These are phyloP conservation scores for Eutrema heterophyllum DNA, from an alignment of 345 rosid species.

Conservation along the genomic window DNA sequence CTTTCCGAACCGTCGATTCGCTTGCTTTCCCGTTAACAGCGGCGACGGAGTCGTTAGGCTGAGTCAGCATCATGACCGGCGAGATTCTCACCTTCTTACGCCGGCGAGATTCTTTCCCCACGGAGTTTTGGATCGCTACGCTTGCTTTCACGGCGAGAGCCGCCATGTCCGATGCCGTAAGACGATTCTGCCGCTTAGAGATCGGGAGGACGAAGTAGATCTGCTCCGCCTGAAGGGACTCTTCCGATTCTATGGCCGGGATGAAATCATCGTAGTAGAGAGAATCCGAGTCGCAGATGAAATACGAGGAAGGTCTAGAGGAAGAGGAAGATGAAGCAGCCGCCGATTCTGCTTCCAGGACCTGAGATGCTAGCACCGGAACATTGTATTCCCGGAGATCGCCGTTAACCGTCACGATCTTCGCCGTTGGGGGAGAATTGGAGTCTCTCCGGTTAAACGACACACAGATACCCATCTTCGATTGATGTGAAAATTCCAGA, in stretches of 20 bases:
- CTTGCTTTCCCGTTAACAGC: conserved; percentile 13
- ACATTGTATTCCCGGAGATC: conserved; percentile 52
- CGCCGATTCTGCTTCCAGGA: conserved; percentile 34
- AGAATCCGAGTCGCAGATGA: conserved; percentile 62
- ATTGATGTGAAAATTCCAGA: neutral
- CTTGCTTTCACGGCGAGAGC: conserved; percentile 90
- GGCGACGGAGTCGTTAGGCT: conserved; percentile 9
- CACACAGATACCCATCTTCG: conserved; percentile 56
- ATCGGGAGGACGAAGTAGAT: conserved; percentile 66
- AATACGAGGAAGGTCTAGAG: conserved; percentile 30
- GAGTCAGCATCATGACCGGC: conserved; percentile 40
- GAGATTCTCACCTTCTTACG: conserved; percentile 51
- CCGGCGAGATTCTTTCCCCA: conserved; percentile 23
- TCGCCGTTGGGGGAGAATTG: conserved; percentile 35
- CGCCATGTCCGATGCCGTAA: conserved; percentile 85
- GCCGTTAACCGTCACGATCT: conserved; percentile 63
- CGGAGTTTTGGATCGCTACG: conserved; percentile 54
- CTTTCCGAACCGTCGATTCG: neutral
- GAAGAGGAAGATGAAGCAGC: conserved; percentile 37
- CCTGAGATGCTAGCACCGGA: conserved; percentile 52
- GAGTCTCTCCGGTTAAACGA: conserved; percentile 25
- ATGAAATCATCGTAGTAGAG: conserved; percentile 59
- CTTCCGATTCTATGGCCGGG: conserved; percentile 40
- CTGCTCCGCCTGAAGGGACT: conserved; percentile 42
- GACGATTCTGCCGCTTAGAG: conserved; percentile 55